Evolutionary conservation across 345 rosid genomes (phyloP), one percentile per base, ranked within the genome.

Genomic region (Noccaea bulbosa): DNA sequence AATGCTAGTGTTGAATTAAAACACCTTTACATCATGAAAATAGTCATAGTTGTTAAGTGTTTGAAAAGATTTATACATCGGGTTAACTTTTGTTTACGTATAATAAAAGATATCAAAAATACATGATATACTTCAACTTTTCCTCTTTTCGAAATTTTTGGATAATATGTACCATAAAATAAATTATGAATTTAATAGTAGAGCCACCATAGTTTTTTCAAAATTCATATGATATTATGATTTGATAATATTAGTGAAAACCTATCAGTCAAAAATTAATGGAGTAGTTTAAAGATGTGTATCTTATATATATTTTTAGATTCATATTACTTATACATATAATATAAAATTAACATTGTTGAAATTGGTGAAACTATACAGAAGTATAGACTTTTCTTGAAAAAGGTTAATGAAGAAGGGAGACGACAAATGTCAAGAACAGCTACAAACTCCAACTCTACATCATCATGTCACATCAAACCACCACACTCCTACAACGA

Each of bases 361-460:
- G 32, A 34, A 37, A 40, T 49, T 76, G 61, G 60, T 74, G 34
- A 14, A 39, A 57, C 14, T 34, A 11, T 32, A 66, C 81, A 91
- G 97, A 90, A 86, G 65, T 84, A 85, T 27, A 76, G 95, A 30
- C 14, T 70, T 12, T 67, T 78, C 77, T 57, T 85, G 66, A 85
- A 71, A 44, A 41, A 24, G 16, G 54, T 80, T 9, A 74, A 70
- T 0, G 83, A 79, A 2, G 75, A 51, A 16, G 60, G 72, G 4
- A 2, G 2, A 0, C 1, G 2, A 0, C 11, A 20, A 7, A 12
- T 52, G 27, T 5, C 67, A 6, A 70, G 47, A 11, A 54, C 20
- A 56, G 15, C 37, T 37, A 30, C 34, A 3, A 63, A 55, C 45
- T 73, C 84, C 22, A 65, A 35, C 41, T 72, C 78, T 5, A 69